Conservation (phyloP, 768 basidiomycete species). For the Cantharellus cinnabarinus region DNA sequence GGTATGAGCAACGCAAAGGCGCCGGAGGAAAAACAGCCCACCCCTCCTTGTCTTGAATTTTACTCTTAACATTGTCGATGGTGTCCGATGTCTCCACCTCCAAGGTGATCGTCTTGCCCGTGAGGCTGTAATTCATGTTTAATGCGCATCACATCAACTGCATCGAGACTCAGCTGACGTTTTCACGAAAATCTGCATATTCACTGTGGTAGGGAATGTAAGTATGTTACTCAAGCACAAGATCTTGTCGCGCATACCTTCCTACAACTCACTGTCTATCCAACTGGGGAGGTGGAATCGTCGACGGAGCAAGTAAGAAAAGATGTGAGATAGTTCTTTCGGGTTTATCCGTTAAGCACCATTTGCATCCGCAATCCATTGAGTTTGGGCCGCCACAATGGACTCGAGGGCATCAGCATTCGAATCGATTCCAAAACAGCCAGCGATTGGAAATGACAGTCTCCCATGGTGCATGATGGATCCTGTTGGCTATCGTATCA, state of each 20-base stretch:
- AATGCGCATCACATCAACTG: slow-evolving; percentile 1
- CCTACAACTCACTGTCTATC: slow-evolving; percentile 32
- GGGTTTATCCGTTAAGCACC: too few relatives aligned
- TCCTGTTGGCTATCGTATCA: background rate
- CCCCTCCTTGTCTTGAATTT: slow-evolving; percentile 97
- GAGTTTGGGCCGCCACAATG: too few relatives aligned
- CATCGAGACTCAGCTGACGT: slow-evolving; percentile 33
- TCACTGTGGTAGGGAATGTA: background rate
- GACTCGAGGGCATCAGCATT: too few relatives aligned
- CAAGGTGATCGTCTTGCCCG: slow-evolving; percentile 93
- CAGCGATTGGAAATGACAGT: background rate
- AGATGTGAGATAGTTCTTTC: background rate
- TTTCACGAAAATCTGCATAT: slow-evolving; percentile 97
- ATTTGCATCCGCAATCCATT: too few relatives aligned
- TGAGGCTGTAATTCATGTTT: slow-evolving; percentile 41
- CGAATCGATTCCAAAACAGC: too few relatives aligned
- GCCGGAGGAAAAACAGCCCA: slow-evolving; percentile 18
- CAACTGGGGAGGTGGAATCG: slow-evolving; percentile 78
- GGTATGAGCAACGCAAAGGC: background rate
- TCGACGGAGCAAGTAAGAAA: slow-evolving; percentile 37
- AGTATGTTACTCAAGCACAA: background rate
- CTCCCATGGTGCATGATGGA: slow-evolving; percentile 33
- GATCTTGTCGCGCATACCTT: background rate
- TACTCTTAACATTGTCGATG: slow-evolving; percentile 95
- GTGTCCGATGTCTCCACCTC: slow-evolving; percentile 74